phyloP scores from a whole-genome alignment of 768 basidiomycete genomes.

The Boletus vinaceobasis region DNA sequence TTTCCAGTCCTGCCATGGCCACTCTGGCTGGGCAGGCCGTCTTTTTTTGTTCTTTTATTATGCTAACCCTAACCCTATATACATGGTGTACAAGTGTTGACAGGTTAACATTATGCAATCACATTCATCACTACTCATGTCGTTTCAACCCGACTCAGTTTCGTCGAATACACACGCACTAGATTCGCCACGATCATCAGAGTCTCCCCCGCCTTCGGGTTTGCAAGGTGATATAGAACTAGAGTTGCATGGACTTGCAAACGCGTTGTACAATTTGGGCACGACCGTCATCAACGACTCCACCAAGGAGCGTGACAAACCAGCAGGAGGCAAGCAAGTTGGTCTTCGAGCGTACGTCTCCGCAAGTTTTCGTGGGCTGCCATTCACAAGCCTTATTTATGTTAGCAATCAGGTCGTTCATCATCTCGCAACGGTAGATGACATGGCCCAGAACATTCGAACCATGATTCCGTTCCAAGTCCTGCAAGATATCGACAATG shows the following conservation, averaged over 20 bases:
- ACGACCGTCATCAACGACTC: constrained; percentile 82
- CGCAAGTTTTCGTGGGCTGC: background rate
- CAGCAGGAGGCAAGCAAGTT: constrained; percentile 69
- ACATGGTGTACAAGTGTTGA: too few species aligned
- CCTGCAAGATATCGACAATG: constrained; percentile 73
- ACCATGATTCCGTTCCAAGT: constrained; percentile 76
- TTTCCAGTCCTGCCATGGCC: constrained; percentile 65
- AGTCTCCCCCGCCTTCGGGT: constrained; percentile 69
- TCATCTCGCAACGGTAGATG: constrained; percentile 64
- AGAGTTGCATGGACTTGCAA: constrained; percentile 72
- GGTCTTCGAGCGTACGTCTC: constrained; percentile 65
- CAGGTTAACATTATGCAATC: too few species aligned
- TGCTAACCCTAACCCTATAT: constrained; percentile 34
- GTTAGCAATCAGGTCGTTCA: constrained; percentile 70
- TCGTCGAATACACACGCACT: constrained; percentile 20
- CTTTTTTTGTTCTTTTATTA: constrained; percentile 6
- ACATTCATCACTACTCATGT: constrained; percentile 17
- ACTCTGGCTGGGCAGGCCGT: constrained; percentile 40
- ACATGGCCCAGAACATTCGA: constrained; percentile 56
- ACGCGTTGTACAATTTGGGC: constrained; percentile 75
- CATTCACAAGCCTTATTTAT: background rate
- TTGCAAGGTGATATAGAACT: constrained; percentile 71
- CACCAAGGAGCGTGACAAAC: constrained; percentile 73
- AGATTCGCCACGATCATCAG: constrained; percentile 64
- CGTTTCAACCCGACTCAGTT: background rate